Base-by-base conservation (phyloP, 495 filamentous ascomycete species). In the Podospora conica region DNA sequence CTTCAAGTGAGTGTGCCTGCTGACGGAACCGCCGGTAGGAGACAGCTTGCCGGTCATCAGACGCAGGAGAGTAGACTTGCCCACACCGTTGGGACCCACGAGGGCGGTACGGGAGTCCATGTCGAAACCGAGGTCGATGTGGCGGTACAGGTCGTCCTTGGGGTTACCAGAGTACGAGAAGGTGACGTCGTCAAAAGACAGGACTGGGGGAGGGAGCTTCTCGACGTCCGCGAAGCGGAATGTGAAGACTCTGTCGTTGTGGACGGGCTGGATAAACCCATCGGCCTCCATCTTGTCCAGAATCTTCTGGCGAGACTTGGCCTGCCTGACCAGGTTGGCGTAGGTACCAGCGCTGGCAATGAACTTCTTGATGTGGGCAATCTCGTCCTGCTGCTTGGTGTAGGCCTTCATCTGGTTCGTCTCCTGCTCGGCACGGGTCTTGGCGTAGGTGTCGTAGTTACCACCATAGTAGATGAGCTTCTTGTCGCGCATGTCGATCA, bases 261-360 rank as follows among this genome's bases (percentile, higher is more conserved):
- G 78, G 64, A 98, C 91, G 28, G 91, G 89, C 82, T 98, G 90
- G 73, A 98, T 97, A 78, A 98, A 93, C 69, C 95, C 95, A 71
- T 98, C 95, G 64, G 95, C 96, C 83, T 98, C 95, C 95, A 98
- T 98, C 86, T 98, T 98, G 86, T 98, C 95, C 65, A 98, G 86
- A 78, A 98, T 98, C 91, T 98, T 98, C 80, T 98, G 95, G 58
- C 79, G 88, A 29, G 95, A 98, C 84, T 98, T 98, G 78, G 95
- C 95, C 82, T 98, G 95, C 74, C 92, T 84, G 73, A 99, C 95
- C 80, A 99, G 86, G 83, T 99, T 99, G 85, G 95, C 95, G 76
- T 99, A 99, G 66, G 95, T 99, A 93, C 95, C 95, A 61, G 96
- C 95, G 59, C 94, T 97, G 70, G 95, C 95, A 76, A 99, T 99